These are phyloP conservation scores for Debaryomyces coudertii DNA, from an alignment of 1,139 yeast species.

Conservation along the genomic window DNA sequence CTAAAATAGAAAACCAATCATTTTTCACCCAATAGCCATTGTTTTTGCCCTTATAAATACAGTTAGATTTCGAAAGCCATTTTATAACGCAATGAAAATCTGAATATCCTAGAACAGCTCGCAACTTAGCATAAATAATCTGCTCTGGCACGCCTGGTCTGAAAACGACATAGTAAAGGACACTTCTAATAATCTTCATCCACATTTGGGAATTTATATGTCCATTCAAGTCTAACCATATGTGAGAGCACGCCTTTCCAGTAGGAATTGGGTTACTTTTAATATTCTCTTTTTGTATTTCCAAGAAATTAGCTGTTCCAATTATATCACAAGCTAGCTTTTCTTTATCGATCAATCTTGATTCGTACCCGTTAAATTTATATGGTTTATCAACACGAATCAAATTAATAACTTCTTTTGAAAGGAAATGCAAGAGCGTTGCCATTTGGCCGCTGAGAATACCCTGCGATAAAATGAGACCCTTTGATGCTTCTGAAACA, in stretches of 20 bases:
- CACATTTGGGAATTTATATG: slow-evolving; percentile 61
- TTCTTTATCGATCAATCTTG: slow-evolving; percentile 63
- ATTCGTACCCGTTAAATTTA: slow-evolving; percentile 58
- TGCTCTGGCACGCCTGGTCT: slow-evolving; percentile 63
- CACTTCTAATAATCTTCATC: slow-evolving; percentile 54
- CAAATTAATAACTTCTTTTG: slow-evolving; percentile 39
- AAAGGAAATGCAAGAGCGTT: slow-evolving; percentile 50
- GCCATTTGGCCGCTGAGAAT: slow-evolving; percentile 63
- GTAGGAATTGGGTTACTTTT: slow-evolving; percentile 49
- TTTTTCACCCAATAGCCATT: slow-evolving; percentile 54
- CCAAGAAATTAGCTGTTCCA: slow-evolving; percentile 17
- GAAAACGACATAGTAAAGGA: slow-evolving; percentile 55
- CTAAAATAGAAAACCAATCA: slow-evolving; percentile 56
- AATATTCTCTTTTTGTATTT: slow-evolving; percentile 4
- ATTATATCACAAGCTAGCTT: slow-evolving; percentile 66
- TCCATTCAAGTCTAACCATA: slow-evolving; percentile 76
- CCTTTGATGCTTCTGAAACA: slow-evolving; percentile 46
- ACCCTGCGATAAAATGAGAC: slow-evolving; percentile 59
- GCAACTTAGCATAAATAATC: slow-evolving; percentile 38
- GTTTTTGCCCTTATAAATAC: slow-evolving; percentile 39
- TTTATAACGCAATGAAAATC: slow-evolving; percentile 56
- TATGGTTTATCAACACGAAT: slow-evolving; percentile 58
- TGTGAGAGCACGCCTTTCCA: slow-evolving; percentile 63
- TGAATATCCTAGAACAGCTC: slow-evolving; percentile 43
- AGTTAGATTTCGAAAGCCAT: slow-evolving; percentile 58